Evolutionary conservation across 2,329 filamentous ascomycete species (phyloP), one percentile per base, ranked within the genome.

Genomic region (Colletotrichum sp.): DNA sequence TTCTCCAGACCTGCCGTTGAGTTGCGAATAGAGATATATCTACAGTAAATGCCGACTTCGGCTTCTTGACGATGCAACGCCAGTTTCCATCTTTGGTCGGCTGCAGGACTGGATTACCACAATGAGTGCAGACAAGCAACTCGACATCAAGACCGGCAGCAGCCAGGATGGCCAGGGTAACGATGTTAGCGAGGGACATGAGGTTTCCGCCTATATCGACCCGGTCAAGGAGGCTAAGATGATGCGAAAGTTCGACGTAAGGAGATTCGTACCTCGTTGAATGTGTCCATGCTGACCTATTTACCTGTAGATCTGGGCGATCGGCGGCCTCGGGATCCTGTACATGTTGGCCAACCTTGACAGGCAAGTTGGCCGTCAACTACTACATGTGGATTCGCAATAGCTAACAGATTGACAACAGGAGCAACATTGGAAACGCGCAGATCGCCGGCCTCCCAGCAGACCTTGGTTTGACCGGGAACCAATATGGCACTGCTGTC

Each of bases 301-400:
- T 27, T 44, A 16, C 30, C 5, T 27, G 19, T 34, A 65, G 61
- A 65, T 44, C 61, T 65, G 61, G 61, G 61, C 61, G 19, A 25
- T 79, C 9, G 71, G 74, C 1, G 77, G 76, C 60, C 79, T 82
- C 57, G 80, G 78, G 34, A 72, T 82, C 11, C 67, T 83, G 48
- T 83, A 82, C 74, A 78, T 83, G 72, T 77, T 82, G 71, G 79
- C 81, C 19, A 82, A 82, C 68, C 73, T 83, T 22, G 82, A 83
- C 68, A 76, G 80, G 27, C 80, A 77, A 77, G 81, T 79, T 55
- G 28, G 44, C 44, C 81, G 2, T 19, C 16, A 57, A n/a, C 9
- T 32, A 16, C 27, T 22, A 5, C 44, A 4, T 12, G 3, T n/a
- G 44, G 44, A 52, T 52, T 13, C 6, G n/a, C 4, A 25, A 13